These are phyloP conservation scores for Fusarium torreyae DNA, from an alignment of 2,329 filamentous ascomycete genomes.

Conservation along the genomic window DNA sequence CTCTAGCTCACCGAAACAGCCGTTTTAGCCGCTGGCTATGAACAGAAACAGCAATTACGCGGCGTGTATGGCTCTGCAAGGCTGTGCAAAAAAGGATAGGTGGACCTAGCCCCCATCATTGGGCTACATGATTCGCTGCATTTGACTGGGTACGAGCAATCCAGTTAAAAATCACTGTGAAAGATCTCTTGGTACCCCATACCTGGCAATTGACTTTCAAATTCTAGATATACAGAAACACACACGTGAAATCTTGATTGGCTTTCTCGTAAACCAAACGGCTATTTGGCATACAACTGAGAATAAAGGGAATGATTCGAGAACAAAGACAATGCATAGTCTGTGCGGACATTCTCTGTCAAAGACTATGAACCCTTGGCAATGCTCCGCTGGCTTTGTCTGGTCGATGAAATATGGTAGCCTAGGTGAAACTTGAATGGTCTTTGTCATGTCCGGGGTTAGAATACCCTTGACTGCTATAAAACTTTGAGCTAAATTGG, in stretches of 20 bases:
- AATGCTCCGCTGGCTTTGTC: background rate
- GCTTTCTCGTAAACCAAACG: conserved; percentile 23
- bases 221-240: no score
- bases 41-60: conserved; percentile 6
- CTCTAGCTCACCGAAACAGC: background rate
- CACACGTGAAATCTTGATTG: conserved; percentile 14
- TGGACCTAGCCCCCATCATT: background rate
- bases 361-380: background rate
- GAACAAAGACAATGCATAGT: background rate
- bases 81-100: conserved; percentile 42
- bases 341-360: background rate
- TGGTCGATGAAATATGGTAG: conserved; percentile 16
- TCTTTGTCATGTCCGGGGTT: conserved; percentile 5
- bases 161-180: background rate
- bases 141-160: background rate
- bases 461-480: background rate
- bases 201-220: no score
- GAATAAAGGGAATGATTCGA: background rate
- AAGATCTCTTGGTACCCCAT: no score
- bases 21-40: background rate
- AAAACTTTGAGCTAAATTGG: background rate
- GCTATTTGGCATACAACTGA: background rate
- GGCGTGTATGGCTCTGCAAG: conserved; percentile 37
- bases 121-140: background rate
- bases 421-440: conserved; percentile 15